Percentiles rank a stretch among this genome's conserved stretches.
These are phyloP conservation scores for Hemileia vastatrix DNA, from an alignment of 1,284 basidiomycete genomes.

Conservation along the genomic window DNA sequence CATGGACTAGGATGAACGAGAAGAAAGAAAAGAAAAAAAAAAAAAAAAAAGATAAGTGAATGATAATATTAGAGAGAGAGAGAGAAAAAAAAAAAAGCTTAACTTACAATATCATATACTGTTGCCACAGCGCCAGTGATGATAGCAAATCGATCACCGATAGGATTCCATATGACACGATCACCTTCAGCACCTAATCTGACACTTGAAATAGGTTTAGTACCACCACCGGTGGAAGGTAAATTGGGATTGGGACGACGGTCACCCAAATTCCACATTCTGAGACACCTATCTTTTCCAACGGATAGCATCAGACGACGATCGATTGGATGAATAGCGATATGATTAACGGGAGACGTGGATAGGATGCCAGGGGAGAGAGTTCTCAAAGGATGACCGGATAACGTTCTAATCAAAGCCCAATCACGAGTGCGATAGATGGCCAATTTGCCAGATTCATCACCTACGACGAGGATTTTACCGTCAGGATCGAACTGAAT, in stretches of 20 bases:
- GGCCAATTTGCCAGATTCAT: conserved; percentile 13
- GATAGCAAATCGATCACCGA: conserved; percentile 12
- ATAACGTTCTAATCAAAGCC: conserved; percentile 17
- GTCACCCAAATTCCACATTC: conserved; percentile 16
- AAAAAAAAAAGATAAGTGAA: neutral
- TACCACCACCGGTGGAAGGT: conserved; percentile 1
- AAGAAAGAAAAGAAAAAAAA: neutral
- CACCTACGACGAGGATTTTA: conserved; percentile 11
- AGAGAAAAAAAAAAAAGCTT: neutral
- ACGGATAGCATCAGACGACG: conserved; percentile 16
- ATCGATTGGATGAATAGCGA: conserved; percentile 6
- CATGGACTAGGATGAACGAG: conserved; percentile 5
- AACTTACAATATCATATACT: conserved; percentile 22
- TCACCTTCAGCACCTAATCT: conserved; percentile 12
- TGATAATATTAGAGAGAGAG: neutral
- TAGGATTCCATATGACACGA: conserved; percentile 15
- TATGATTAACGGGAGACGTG: neutral
- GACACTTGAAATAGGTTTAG: conserved; percentile 22
- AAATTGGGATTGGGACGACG: too few relatives aligned
- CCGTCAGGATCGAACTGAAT: conserved; percentile 15
- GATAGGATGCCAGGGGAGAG: conserved; percentile 3
- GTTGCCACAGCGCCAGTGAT: conserved; percentile 17
- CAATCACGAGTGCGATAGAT: conserved; percentile 22
- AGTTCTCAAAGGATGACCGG: too few relatives aligned
- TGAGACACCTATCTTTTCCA: conserved; percentile 17